These are phyloP conservation scores for Fraxinus albicans DNA, from an alignment of 305 asterid species.

Conservation along the genomic window DNA sequence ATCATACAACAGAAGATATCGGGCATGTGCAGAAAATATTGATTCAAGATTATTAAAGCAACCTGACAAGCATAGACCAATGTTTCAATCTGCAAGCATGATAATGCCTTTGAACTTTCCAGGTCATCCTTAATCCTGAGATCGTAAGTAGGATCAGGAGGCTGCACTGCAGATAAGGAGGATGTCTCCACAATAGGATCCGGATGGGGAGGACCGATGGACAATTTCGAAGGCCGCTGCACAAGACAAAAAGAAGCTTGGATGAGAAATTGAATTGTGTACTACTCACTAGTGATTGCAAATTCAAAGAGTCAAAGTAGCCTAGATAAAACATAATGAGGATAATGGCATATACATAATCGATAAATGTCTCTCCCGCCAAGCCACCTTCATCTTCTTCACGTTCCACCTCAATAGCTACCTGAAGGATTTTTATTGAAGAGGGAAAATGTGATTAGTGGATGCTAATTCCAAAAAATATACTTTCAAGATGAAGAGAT, in stretches of 20 bases:
- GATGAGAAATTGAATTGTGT: constrained; percentile 20
- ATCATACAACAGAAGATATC: constrained; percentile 18
- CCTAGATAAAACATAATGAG: not conserved
- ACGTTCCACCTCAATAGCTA: constrained; percentile 90
- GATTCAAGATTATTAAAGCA: constrained; percentile 27
- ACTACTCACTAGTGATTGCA: constrained; percentile 18
- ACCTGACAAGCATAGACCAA: constrained; percentile 98
- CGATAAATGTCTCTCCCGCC: constrained; percentile 94
- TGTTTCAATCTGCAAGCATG: constrained; percentile 98
- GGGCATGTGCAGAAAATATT: constrained; percentile 19
- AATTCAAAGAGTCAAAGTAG: not conserved
- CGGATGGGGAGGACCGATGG: constrained; percentile 92
- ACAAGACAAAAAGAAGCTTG: constrained; percentile 21
- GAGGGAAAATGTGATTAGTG: constrained; percentile 20
- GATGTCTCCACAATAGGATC: constrained; percentile 98
- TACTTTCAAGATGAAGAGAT: not conserved
- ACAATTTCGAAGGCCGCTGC: constrained; percentile 89
- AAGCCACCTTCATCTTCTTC: constrained; percentile 98
- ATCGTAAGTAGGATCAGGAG: constrained; percentile 92
- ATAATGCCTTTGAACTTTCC: constrained; percentile 73
- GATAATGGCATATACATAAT: constrained; percentile 56
- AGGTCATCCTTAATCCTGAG: constrained; percentile 73
- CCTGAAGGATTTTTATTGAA: constrained; percentile 43
- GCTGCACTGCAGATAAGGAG: constrained; percentile 88
- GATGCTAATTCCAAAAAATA: constrained; percentile 10